Evolutionary conservation across 768 basidiomycete species (phyloP), one percentile per base, ranked within the genome.

Genomic region (Serendipita vermifera): DNA sequence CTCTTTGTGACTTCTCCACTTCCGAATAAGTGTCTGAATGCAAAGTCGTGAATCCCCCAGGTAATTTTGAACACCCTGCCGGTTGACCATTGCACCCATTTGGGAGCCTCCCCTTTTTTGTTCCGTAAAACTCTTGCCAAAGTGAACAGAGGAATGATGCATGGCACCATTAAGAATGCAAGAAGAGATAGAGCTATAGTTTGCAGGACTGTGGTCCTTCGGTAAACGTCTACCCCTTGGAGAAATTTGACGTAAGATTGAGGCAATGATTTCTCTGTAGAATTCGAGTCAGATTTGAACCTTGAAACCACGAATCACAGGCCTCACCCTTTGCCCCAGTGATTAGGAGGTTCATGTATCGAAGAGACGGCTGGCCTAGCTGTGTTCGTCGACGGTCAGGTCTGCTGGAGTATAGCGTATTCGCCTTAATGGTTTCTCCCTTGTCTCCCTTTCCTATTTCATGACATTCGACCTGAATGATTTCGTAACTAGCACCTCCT

Each of bases 381-480:
- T 51, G 46, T 6, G 17, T 51, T 26, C 46, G n/a, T 15, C 24
- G 46, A 26, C 46, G 17, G 7, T 15, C 20, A 15, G 5, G 5
- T 7, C 31, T 29, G 27, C 29, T 51, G 7, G 20, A 17, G 31
- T 22, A 51, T 15, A 51, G 22, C 7, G 46, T 51, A n/a, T 51
- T 51, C 3, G 46, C 35, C 35, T 36, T 9, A n/a, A 36, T 36
- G 9, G 35, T n/a, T 36, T 36, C 35, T n/a, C 35, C 35, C 9
- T 36, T 36, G 9, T 36, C 9, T n/a, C 9, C 35, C 35, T 36
- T 36, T 36, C n/a, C 35, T 36, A 51, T 51, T 29, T 51, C 46
- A 29, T 26, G 22, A n/a, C 46, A 51, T 7, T 51, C 46, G 46
- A 51, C 46, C n/a, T 51, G 46, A n/a, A 51, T 51, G 46, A 51